These are phyloP conservation scores for Lophiostoma macrostomum DNA, from an alignment of 495 filamentous ascomycete genomes.

Conservation along the genomic window DNA sequence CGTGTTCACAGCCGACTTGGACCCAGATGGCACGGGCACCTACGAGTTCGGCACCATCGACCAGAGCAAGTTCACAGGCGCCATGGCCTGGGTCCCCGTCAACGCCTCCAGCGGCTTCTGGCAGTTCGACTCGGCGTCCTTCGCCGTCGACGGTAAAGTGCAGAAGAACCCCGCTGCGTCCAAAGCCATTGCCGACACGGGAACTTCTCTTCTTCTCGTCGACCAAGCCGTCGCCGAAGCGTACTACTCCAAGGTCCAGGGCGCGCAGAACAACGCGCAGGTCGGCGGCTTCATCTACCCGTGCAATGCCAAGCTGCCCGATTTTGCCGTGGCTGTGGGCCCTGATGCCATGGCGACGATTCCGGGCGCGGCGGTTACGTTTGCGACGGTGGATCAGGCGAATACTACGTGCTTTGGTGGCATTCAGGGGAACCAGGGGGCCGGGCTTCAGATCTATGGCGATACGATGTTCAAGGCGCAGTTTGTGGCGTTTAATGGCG, in stretches of 20 bases:
- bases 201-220: slow-evolving; percentile 44
- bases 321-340: slow-evolving; percentile 65
- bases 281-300: slow-evolving; percentile 65
- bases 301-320: slow-evolving; percentile 60
- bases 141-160: slow-evolving; percentile 51
- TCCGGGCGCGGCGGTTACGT: slow-evolving; percentile 65
- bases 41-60: slow-evolving; percentile 81
- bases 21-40: slow-evolving; percentile 56
- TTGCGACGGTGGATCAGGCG: slow-evolving; percentile 53
- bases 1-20: slow-evolving; percentile 70
- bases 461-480: slow-evolving; percentile 77
- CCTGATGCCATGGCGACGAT: slow-evolving; percentile 57
- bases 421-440: slow-evolving; percentile 51
- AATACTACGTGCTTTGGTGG: slow-evolving; percentile 41
- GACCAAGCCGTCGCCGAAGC: slow-evolving; percentile 38
- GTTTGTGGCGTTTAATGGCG: slow-evolving; percentile 75
- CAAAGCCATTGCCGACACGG: slow-evolving; percentile 46
- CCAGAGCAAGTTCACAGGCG: slow-evolving; percentile 59
- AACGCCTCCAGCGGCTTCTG: slow-evolving; percentile 69
- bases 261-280: slow-evolving; percentile 48
- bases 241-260: slow-evolving; percentile 58
- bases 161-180: slow-evolving; percentile 32
- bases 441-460: slow-evolving; percentile 67
- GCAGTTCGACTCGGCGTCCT: slow-evolving; percentile 62
- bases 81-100: slow-evolving; percentile 61